Evolutionary conservation across 2,329 filamentous ascomycete species (phyloP).

Genomic region (Penicillium brevicompactum): DNA sequence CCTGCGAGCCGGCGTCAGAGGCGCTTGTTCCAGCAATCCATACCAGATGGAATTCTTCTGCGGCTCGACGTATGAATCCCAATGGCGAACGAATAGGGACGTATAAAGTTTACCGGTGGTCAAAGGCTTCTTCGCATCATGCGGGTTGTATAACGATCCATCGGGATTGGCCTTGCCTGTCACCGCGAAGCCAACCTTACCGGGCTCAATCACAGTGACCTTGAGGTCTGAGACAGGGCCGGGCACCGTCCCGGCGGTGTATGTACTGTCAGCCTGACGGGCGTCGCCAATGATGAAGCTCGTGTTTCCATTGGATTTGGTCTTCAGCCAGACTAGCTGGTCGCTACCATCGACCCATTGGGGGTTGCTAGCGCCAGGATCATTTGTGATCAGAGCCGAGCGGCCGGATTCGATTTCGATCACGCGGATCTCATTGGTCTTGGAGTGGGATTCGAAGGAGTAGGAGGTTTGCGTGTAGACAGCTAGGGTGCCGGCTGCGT

Average conservation of each 20-base stretch:
- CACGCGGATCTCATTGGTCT: slow-evolving; percentile 50
- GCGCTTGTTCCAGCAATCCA: slow-evolving; percentile 47
- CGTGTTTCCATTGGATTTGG: slow-evolving; percentile 49
- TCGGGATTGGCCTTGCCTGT: slow-evolving; percentile 51
- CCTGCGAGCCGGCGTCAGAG: slow-evolving; percentile 39
- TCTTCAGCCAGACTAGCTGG: slow-evolving; percentile 51
- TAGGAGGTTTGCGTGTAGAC: slow-evolving; percentile 53
- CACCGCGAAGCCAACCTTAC: slow-evolving; percentile 49
- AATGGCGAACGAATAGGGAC: slow-evolving; percentile 55
- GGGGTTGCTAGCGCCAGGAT: slow-evolving; percentile 47
- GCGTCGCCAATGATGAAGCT: slow-evolving; percentile 48
- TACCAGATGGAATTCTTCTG: slow-evolving; percentile 54
- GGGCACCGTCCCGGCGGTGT: slow-evolving; percentile 49
- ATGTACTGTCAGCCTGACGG: slow-evolving; percentile 42
- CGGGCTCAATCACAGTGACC: slow-evolving; percentile 43
- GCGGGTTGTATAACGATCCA: slow-evolving; percentile 53
- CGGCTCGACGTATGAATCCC: slow-evolving; percentile 54
- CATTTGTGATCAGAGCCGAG: slow-evolving; percentile 46
- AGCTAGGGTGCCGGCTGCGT: slow-evolving; percentile 48
- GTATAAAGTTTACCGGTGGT: slow-evolving; percentile 54
- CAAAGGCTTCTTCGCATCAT: slow-evolving; percentile 49
- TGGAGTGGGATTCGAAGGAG: slow-evolving; percentile 52
- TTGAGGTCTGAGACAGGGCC: slow-evolving; percentile 51
- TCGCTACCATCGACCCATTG: slow-evolving; percentile 49
- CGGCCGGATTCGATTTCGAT: slow-evolving; percentile 46